Conservation (phyloP, 2,329 filamentous ascomycete species). For the Aspergillus pseudoglaucus region DNA sequence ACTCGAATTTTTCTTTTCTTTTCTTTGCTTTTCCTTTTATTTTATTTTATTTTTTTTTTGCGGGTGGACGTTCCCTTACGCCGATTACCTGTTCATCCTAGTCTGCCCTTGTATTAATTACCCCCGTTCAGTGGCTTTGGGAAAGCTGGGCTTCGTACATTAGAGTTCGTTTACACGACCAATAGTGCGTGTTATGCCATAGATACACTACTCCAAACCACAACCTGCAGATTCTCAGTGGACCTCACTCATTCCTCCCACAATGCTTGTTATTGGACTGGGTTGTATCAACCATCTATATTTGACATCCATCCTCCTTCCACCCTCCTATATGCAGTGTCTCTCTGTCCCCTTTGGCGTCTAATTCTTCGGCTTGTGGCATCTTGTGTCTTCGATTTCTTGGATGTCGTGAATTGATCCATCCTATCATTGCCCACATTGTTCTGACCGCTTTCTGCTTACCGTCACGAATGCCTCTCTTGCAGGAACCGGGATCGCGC, state of each 20-base stretch:
- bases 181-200: neutral
- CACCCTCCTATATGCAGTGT: neutral
- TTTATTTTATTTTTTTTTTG: neutral
- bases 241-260: neutral
- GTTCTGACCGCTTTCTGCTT: constrained; percentile 6
- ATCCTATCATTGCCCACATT: neutral
- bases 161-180: neutral
- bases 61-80: neutral
- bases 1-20: neutral
- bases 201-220: neutral
- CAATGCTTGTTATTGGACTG: neutral
- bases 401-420: neutral
- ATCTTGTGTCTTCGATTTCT: neutral
- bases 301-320: neutral
- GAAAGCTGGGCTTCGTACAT: neutral
- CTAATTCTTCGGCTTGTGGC: neutral
- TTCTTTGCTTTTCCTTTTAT: neutral
- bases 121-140: neutral
- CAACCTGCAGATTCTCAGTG: neutral
- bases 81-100: neutral
- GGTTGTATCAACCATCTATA: neutral
- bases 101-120: neutral
- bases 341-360: neutral
- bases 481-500: constrained; percentile 5
- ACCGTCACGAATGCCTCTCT: constrained; percentile 9